A percentile compares a stretch with the other conserved stretches of the same genome.
Evolutionary conservation across 2,329 filamentous ascomycete species (phyloP).

Genomic region (Parafenestella ontariensis): DNA sequence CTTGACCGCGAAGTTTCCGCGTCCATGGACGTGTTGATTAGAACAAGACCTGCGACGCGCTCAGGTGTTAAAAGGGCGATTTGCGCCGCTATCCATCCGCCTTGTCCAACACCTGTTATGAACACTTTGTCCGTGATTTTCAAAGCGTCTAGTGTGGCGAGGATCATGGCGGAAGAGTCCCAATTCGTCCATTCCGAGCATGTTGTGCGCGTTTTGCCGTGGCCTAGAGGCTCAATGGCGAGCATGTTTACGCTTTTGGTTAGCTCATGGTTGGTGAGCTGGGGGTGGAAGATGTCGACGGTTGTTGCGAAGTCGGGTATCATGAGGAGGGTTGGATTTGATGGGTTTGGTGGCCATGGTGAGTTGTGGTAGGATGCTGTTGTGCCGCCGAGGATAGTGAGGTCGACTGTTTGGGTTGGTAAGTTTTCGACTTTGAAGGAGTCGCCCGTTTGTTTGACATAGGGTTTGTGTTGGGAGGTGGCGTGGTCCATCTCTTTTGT

Average conservation of each 20-base stretch:
- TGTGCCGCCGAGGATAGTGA: background rate
- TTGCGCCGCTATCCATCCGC: background rate
- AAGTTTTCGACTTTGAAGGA: background rate
- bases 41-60: background rate
- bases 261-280: background rate
- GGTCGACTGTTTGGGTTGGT: background rate
- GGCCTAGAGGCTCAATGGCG: background rate
- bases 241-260: background rate
- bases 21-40: background rate
- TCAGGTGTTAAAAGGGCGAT: background rate
- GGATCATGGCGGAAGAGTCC: background rate
- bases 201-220: background rate
- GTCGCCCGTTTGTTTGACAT: background rate
- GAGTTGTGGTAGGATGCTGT: background rate
- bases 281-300: background rate
- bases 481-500: background rate
- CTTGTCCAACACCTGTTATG: background rate
- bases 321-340: background rate
- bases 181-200: background rate
- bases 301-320: background rate
- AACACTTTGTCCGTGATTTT: background rate
- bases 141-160: background rate
- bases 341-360: background rate
- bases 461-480: background rate
- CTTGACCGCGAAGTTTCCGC: background rate